phyloP scores from a whole-genome alignment of 805 yeast species.

The Maudiozyma saulgeensis region DNA sequence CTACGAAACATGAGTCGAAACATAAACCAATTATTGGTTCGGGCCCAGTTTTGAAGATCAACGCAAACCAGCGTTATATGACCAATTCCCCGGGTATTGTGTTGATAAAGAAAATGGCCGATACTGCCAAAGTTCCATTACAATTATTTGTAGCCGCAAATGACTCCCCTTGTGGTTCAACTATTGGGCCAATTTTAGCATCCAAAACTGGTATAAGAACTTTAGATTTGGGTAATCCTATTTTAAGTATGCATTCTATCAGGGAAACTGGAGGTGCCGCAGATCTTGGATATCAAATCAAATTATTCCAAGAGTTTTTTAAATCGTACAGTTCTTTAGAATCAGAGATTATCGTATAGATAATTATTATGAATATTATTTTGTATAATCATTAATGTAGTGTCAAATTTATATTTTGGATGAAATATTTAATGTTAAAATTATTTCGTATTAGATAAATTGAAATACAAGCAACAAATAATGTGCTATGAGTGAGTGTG shows the following conservation, averaged over 20 bases:
- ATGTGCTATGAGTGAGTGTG: no score
- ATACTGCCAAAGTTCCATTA: constrained; percentile 60
- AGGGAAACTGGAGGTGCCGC: constrained; percentile 82
- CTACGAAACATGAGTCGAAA: constrained; percentile 59
- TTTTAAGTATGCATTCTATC: constrained; percentile 85
- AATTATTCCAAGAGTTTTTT: constrained; percentile 56
- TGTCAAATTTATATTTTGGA: background rate
- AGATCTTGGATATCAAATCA: constrained; percentile 57
- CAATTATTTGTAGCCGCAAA: constrained; percentile 90
- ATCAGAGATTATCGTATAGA: constrained; percentile 32
- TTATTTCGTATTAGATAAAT: no score
- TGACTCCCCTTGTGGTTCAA: constrained; percentile 90
- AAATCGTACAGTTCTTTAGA: constrained; percentile 36
- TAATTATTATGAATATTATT: no score
- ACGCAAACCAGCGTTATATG: constrained; percentile 92
- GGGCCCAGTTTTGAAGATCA: constrained; percentile 89
- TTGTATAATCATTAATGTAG: no score
- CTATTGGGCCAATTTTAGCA: constrained; percentile 90
- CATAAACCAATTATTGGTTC: constrained; percentile 75
- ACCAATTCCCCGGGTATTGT: constrained; percentile 89
- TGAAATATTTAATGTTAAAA: no score
- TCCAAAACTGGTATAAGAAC: constrained; percentile 82
- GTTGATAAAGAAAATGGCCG: constrained; percentile 62
- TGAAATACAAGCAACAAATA: no score
- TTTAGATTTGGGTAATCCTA: constrained; percentile 84